These are phyloP conservation scores for Mortierella sp. DNA, from an alignment of 371 early-diverging fungal genomes.

Conservation along the genomic window DNA sequence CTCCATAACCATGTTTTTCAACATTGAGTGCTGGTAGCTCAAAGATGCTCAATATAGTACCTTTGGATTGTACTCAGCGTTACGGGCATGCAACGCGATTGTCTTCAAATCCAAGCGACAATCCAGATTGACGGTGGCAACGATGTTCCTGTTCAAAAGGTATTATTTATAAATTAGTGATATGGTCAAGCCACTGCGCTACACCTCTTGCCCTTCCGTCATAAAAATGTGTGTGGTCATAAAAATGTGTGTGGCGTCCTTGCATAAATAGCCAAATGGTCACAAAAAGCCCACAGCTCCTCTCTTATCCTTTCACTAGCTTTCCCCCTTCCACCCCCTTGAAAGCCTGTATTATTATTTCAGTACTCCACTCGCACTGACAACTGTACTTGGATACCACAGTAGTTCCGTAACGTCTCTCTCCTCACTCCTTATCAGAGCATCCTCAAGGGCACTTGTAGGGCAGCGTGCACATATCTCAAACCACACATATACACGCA, in stretches of 20 bases:
- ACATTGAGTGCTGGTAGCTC: background rate
- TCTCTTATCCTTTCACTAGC: background rate
- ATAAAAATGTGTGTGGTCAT: background rate
- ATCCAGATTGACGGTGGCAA: slow-evolving; percentile 99
- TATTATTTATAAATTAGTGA: background rate
- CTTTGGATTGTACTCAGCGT: slow-evolving; percentile 99
- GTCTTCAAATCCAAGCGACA: slow-evolving; percentile 99
- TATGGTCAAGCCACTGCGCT: slow-evolving; percentile 10
- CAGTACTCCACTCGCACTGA: too few species aligned
- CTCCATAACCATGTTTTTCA: background rate
- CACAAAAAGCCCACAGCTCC: background rate
- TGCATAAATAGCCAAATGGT: slow-evolving; percentile 11
- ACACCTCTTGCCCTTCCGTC: background rate
- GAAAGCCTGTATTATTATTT: background rate
- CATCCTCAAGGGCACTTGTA: background rate
- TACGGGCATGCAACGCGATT: slow-evolving; percentile 99
- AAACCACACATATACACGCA: slow-evolving; percentile 1
- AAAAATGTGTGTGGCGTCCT: background rate
- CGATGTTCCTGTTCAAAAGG: slow-evolving; percentile 89
- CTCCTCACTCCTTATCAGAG: slow-evolving; percentile 2
- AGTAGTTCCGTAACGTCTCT: background rate
- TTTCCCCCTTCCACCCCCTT: background rate
- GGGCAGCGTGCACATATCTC: background rate
- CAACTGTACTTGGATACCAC: background rate
- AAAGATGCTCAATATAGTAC: slow-evolving; percentile 60